Conservation (phyloP, 257 asterid genomes). For the Mitragyna speciosa region DNA sequence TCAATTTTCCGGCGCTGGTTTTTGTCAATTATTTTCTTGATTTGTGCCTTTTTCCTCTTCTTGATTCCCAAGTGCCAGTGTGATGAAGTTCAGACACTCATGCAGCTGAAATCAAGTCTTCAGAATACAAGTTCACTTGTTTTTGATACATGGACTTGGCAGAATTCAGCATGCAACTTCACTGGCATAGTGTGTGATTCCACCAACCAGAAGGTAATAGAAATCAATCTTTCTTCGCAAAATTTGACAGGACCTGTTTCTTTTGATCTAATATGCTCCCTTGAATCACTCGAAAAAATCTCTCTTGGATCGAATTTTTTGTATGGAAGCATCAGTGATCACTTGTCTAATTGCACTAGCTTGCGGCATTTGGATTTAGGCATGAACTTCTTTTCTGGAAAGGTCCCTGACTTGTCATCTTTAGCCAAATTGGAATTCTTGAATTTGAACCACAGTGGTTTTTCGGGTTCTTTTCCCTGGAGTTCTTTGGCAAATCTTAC, state of each 20-base stretch:
- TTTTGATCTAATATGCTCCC: slow-evolving; percentile 41
- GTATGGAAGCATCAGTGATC: slow-evolving; percentile 29
- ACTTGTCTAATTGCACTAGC: slow-evolving; percentile 33
- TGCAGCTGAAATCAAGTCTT: slow-evolving; percentile 37
- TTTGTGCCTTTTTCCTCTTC: slow-evolving; percentile 6
- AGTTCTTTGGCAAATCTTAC: slow-evolving; percentile 38
- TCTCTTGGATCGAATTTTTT: slow-evolving; percentile 35
- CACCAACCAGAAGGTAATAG: slow-evolving; percentile 28
- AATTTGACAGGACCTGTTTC: slow-evolving; percentile 34
- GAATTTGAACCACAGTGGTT: slow-evolving; percentile 33
- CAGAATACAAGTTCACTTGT: slow-evolving; percentile 15
- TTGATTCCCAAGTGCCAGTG: slow-evolving; percentile 11
- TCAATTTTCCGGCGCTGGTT: slow-evolving; percentile 20
- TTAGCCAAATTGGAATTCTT: slow-evolving; percentile 29
- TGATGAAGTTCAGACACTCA: slow-evolving; percentile 28
- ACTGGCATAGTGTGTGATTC: slow-evolving; percentile 37
- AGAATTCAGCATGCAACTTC: slow-evolving; percentile 29
- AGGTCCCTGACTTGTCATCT: slow-evolving; percentile 36
- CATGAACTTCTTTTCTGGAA: slow-evolving; percentile 32
- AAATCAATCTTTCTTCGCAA: slow-evolving; percentile 38
- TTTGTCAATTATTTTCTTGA: not conserved
- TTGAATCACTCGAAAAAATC: slow-evolving; percentile 33
- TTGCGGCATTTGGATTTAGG: slow-evolving; percentile 43
- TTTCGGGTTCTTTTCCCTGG: slow-evolving; percentile 47
- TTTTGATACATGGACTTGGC: slow-evolving; percentile 34